phyloP scores from a whole-genome alignment of 495 filamentous ascomycete genomes.

The Cercophora samala region DNA sequence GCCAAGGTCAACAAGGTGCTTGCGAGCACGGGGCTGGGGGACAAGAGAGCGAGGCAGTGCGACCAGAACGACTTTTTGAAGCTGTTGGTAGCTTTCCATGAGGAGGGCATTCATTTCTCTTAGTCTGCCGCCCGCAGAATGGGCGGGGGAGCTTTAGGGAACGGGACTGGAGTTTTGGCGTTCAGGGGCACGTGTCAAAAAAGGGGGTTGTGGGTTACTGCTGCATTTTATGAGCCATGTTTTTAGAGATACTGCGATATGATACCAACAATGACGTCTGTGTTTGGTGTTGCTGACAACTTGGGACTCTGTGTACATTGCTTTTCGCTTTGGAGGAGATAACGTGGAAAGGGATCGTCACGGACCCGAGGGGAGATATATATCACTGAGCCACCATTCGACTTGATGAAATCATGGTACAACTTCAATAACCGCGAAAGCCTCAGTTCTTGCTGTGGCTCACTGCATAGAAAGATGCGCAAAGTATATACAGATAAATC shows the following conservation, averaged over 20 bases:
- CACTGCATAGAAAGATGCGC: too few relatives aligned
- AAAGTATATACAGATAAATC: neutral
- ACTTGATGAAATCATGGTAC: too few relatives aligned
- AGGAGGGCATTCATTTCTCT: slow-evolving; percentile 90
- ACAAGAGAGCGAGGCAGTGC: slow-evolving; percentile 76
- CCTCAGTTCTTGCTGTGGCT: too few relatives aligned
- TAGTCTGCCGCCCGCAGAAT: slow-evolving; percentile 32
- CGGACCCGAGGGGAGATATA: too few relatives aligned
- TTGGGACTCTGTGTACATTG: too few relatives aligned
- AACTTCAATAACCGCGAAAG: too few relatives aligned
- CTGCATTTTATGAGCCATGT: neutral
- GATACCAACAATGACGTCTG: neutral
- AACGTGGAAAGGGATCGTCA: too few relatives aligned
- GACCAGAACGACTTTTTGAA: slow-evolving; percentile 86
- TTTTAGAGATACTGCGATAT: neutral
- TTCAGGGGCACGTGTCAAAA: neutral
- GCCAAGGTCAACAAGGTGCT: slow-evolving; percentile 82
- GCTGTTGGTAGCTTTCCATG: slow-evolving; percentile 61
- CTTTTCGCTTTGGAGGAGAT: too few relatives aligned
- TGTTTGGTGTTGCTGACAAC: neutral
- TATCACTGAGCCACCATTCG: too few relatives aligned
- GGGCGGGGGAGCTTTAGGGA: too few relatives aligned
- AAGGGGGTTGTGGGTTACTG: neutral
- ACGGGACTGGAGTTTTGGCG: neutral
- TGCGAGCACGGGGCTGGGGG: slow-evolving; percentile 68